These are phyloP conservation scores for Amborella trichopoda DNA, from an alignment of 164 flowering plant species.

Conservation along the genomic window DNA sequence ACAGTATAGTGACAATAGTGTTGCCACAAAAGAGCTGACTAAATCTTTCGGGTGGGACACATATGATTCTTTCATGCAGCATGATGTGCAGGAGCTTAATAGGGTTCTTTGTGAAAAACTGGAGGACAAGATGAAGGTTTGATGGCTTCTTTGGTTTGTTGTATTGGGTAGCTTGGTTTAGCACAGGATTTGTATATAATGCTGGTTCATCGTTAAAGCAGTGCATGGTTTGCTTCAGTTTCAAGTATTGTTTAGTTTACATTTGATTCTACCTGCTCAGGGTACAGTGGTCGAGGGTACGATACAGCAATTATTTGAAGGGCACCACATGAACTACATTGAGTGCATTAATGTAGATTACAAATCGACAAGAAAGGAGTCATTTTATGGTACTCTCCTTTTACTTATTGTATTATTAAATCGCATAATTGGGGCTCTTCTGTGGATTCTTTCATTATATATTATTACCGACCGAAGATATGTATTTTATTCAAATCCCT, in stretches of 20 bases:
- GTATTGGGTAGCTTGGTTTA: not conserved
- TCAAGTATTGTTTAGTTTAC: not conserved
- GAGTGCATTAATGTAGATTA: slow-evolving; percentile 94
- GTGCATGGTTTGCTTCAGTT: not conserved
- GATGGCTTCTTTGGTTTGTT: not conserved
- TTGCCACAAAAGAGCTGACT: slow-evolving; percentile 88
- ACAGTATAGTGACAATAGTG: slow-evolving; percentile 79
- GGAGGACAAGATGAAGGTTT: slow-evolving; percentile 93
- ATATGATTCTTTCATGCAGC: slow-evolving; percentile 95
- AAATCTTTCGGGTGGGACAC: slow-evolving; percentile 99
- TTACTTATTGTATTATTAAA: not conserved
- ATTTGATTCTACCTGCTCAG: slow-evolving; percentile 22
- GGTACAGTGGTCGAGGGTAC: slow-evolving; percentile 97
- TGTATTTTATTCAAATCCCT: slow-evolving; percentile 4
- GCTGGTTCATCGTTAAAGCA: not conserved
- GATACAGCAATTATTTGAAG: slow-evolving; percentile 87
- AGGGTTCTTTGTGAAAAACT: slow-evolving; percentile 87
- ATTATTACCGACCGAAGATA: not conserved
- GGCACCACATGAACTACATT: slow-evolving; percentile 92
- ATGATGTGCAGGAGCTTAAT: slow-evolving; percentile 93
- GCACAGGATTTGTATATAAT: not conserved
- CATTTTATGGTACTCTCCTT: slow-evolving; percentile 66
- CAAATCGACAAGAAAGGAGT: slow-evolving; percentile 92
- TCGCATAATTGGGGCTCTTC: not conserved
- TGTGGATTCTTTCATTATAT: not conserved